phyloP scores from a whole-genome alignment of 768 basidiomycete species.

The Lactarius akahatsu region DNA sequence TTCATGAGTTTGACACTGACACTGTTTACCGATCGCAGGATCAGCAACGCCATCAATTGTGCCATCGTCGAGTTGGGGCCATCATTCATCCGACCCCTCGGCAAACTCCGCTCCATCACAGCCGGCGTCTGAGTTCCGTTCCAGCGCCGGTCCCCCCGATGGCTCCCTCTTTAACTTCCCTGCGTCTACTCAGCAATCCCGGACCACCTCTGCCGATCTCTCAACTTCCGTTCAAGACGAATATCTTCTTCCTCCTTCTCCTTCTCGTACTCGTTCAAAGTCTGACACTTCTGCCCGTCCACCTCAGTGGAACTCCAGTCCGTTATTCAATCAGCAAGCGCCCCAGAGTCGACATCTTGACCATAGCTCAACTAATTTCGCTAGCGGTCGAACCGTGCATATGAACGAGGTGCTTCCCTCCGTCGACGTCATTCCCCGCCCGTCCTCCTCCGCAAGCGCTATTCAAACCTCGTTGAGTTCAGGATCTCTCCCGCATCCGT shows the following conservation, averaged over 20 bases:
- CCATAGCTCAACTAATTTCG: constrained; percentile 8
- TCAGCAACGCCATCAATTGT: constrained; percentile 29
- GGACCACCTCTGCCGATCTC: constrained; percentile 11
- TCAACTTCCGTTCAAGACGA: constrained; percentile 24
- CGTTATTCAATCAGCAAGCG: constrained; percentile 15
- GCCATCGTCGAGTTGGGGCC: constrained; percentile 25
- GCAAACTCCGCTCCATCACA: constrained; percentile 27
- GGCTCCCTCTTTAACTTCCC: constrained; percentile 28
- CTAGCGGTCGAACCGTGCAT: constrained; percentile 10
- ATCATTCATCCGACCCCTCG: constrained; percentile 33
- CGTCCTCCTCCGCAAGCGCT: constrained; percentile 25
- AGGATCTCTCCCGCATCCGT: constrained; percentile 22
- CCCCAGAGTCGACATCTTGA: constrained; percentile 7
- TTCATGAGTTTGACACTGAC: constrained; percentile 18
- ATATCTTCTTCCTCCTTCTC: constrained; percentile 28
- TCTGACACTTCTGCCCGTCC: constrained; percentile 28
- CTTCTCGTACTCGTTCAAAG: constrained; percentile 29
- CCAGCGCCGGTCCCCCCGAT: constrained; percentile 24
- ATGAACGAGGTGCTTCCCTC: constrained; percentile 28
- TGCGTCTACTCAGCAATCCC: constrained; percentile 5
- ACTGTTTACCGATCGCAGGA: constrained; percentile 24
- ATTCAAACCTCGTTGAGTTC: constrained; percentile 26
- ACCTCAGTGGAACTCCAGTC: constrained; percentile 22
- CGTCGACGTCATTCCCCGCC: constrained; percentile 21
- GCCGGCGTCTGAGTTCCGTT: constrained; percentile 14